Evolutionary conservation across 2,329 filamentous ascomycete genomes (phyloP).

Genomic region (Exserohilum turcica): DNA sequence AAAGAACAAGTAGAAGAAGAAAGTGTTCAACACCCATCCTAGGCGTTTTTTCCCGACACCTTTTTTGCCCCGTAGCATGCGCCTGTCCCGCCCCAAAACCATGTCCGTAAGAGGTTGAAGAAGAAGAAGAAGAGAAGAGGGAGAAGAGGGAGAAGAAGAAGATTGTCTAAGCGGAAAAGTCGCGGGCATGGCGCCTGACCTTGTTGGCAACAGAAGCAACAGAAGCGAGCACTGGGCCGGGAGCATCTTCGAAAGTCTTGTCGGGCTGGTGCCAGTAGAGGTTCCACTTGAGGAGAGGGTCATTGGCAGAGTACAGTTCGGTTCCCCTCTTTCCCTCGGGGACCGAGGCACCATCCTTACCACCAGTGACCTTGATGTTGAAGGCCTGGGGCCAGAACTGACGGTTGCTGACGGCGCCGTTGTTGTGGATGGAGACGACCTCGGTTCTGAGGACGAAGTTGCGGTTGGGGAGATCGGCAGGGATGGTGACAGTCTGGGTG

Average conservation of each 20-base stretch:
- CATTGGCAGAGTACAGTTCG: slow-evolving; percentile 34
- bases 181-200: slow-evolving; percentile 30
- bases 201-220: slow-evolving; percentile 19
- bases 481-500: slow-evolving; percentile 40
- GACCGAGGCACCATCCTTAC: slow-evolving; percentile 29
- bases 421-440: slow-evolving; percentile 44
- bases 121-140: not conserved
- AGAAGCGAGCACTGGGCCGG: slow-evolving; percentile 31
- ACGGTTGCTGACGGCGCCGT: slow-evolving; percentile 36
- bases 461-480: slow-evolving; percentile 38
- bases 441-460: slow-evolving; percentile 46
- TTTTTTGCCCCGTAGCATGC: not conserved
- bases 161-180: slow-evolving; percentile 30
- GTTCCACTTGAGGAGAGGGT: slow-evolving; percentile 37
- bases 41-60: not conserved
- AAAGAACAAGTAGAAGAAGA: slow-evolving; percentile 2
- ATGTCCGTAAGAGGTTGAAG: not conserved
- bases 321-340: slow-evolving; percentile 39
- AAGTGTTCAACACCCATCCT: not conserved
- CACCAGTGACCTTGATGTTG: slow-evolving; percentile 43
- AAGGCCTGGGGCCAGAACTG: slow-evolving; percentile 47
- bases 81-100: not conserved
- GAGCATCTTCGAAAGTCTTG: slow-evolving; percentile 27
- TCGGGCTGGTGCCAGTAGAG: slow-evolving; percentile 39
- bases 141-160: not conserved